These are phyloP conservation scores for Psilocybe sp. DNA, from an alignment of 768 basidiomycete genomes.

Conservation along the genomic window DNA sequence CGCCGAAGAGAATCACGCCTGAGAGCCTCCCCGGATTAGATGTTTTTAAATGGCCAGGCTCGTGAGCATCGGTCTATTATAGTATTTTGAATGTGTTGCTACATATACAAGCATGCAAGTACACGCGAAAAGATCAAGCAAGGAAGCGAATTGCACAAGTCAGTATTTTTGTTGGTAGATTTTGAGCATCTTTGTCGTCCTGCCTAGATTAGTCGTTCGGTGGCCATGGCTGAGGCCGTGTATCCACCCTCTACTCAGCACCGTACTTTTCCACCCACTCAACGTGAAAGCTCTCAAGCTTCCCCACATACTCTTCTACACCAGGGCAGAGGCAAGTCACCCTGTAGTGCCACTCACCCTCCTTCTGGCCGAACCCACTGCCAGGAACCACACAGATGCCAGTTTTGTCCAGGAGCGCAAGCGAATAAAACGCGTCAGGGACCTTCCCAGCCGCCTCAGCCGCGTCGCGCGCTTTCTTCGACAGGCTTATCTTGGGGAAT, in stretches of 20 bases:
- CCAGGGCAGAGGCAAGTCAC: slow-evolving; percentile 94
- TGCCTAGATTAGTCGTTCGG: no score
- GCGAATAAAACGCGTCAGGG: slow-evolving; percentile 88
- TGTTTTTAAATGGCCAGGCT: no score
- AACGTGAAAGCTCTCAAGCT: slow-evolving; percentile 57
- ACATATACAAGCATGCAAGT: no score
- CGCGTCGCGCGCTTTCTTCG: slow-evolving; percentile 67
- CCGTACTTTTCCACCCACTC: slow-evolving; percentile 34
- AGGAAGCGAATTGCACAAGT: no score
- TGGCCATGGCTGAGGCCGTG: no score
- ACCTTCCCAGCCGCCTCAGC: slow-evolving; percentile 71
- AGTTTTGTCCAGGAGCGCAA: slow-evolving; percentile 80
- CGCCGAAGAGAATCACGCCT: no score
- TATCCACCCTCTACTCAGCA: slow-evolving; percentile 2
- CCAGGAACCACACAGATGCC: slow-evolving; percentile 95
- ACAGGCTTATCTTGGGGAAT: slow-evolving; percentile 79
- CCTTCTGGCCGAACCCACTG: slow-evolving; percentile 90
- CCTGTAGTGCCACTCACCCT: slow-evolving; percentile 87
- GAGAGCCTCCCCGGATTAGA: no score
- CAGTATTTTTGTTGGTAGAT: no score
- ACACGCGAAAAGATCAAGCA: no score
- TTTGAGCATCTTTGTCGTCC: no score
- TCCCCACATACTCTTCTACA: slow-evolving; percentile 87
- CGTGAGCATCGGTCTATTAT: no score
- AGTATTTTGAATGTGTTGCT: no score